Base-by-base conservation (phyloP, 2,329 filamentous ascomycete genomes). In the Alternaria sp. region DNA sequence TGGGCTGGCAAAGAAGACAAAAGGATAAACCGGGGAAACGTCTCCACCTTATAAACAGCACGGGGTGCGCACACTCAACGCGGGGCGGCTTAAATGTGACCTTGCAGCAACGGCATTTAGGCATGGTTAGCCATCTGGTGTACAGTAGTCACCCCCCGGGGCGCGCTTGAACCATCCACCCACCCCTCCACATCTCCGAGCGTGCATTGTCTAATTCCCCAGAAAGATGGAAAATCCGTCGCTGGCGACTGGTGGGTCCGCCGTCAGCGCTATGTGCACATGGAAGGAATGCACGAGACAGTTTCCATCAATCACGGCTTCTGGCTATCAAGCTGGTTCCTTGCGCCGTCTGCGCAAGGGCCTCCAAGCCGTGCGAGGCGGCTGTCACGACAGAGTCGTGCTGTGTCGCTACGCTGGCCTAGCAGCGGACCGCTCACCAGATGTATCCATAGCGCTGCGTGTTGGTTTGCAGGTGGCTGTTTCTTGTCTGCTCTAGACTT, bases 291-390 rank as follows among this genome's bases (percentile, higher is more conserved):
- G 17, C 19, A 30, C 15, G 32, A 44, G 26, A 17, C 45, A 51
- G 45, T 61, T 70, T 73, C 71, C 71, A 68, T 68, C 71, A 67
- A 72, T 72, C 70, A 71, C 68, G 67, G 59, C 58, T 50, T 45
- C 32, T 43, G 40, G 59, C 57, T 51, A 23, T 49, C 53, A 21
- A 46, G 46, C 55, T 66, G 66, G 72, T 52, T 52, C 60, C 68
- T 63, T 51, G 66, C 51, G 61, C 63, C 61, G 57, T 66, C 57
- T 40, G 36, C 9, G 49, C 49, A 52, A 52, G 49, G 49, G 49
- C 59, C 57, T 40, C 36, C 59, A 67, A 50, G 57, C 61, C 45
- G 60, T 67, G 66, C 36, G 49, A 61, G 62, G 59, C 36, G 57
- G 63, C 62, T 60, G 51, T 65, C 51, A 64, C 55, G 25, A 66